Evolutionary conservation across 805 yeast genomes (phyloP), one percentile per base, ranked within the genome.

Genomic region (Spathaspora gorwiae): DNA sequence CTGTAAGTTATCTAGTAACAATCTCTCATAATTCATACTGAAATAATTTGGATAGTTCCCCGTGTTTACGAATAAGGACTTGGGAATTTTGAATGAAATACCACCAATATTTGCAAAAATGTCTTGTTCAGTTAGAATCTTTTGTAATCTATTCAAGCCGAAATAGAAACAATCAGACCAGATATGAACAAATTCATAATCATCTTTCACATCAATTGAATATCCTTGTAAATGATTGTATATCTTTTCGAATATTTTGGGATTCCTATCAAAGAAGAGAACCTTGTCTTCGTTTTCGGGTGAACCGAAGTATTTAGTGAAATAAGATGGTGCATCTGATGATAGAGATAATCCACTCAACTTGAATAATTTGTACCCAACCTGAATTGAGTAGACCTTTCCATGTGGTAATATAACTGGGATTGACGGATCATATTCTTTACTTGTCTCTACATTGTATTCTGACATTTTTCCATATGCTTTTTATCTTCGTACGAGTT

Each of bases 271-370:
- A 44, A 90, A 79, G 54, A 79, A 80, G 8, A 87, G 60, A 0
- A 75, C 64, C 35, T 67, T 70, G 7, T 65, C 68, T 13, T 62
- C 55, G 47, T 74, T 75, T 2, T 54, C 68, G 6, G 63, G 62
- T 15, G 66, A 56, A 5, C 55, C 53, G 60, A 90, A 90, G 65
- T 71, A 87, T 26, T 75, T 70, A 2, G 97, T 88, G 68, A 90
- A 90, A 60, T 86, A 89, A 5, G 95, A 87, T 0, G 97, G 97
- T 0, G 84, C 83, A 64, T 90, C 97, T 2, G 86, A 85, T 26
- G 89, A 84, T 34, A 90, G 64, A 2, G 96, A 87, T 0, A 94
- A 90, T 1, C 96, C 96, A 56, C 89, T 82, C 13, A 84, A 54
- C n/a, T 73, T 68, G 61, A 82, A 89, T 26, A 79, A 51, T 50